A percentile compares a stretch with the other conserved stretches of the same genome.
Conservation (phyloP, 179 eudicot species). For the Vitellaria paradoxa region DNA sequence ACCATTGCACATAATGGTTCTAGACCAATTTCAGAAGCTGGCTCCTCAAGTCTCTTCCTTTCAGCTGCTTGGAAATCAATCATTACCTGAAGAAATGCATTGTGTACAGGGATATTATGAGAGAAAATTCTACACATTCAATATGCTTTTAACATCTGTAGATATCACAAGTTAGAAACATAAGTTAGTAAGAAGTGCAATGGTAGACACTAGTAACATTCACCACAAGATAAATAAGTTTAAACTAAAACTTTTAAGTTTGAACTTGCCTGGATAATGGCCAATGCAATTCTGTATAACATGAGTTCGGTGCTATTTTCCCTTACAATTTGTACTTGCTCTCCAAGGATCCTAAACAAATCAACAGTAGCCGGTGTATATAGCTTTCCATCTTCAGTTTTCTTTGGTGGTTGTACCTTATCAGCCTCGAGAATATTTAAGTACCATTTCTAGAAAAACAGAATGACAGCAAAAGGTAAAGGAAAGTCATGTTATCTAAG, state of each 20-base stretch:
- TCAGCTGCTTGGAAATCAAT: slow-evolving; percentile 98
- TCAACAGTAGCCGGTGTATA: slow-evolving; percentile 99
- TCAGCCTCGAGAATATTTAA: slow-evolving; percentile 92
- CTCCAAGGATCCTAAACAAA: slow-evolving; percentile 88
- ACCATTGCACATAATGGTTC: slow-evolving; percentile 98
- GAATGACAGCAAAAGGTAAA: slow-evolving; percentile 10
- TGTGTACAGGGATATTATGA: not conserved
- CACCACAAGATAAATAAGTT: too few relatives aligned
- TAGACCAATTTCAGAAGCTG: slow-evolving; percentile 95
- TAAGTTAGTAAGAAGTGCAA: not conserved
- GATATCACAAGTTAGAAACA: not conserved
- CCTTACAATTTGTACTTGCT: slow-evolving; percentile 95
- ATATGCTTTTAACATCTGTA: slow-evolving; percentile 1
- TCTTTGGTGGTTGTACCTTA: slow-evolving; percentile 92
- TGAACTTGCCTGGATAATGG: slow-evolving; percentile 82
- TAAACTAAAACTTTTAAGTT: not conserved
- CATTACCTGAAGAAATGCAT: slow-evolving; percentile 65
- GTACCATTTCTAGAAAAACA: slow-evolving; percentile 83
- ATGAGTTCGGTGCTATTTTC: slow-evolving; percentile 96
- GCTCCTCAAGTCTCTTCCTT: slow-evolving; percentile 89
- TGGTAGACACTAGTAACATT: too few relatives aligned
- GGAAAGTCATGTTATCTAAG: not conserved
- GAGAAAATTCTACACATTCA: not conserved
- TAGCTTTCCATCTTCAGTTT: slow-evolving; percentile 91
- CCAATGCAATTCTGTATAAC: slow-evolving; percentile 95